Base-by-base conservation (phyloP, 441 rosid genomes). In the Pelargonium cotyledonis region DNA sequence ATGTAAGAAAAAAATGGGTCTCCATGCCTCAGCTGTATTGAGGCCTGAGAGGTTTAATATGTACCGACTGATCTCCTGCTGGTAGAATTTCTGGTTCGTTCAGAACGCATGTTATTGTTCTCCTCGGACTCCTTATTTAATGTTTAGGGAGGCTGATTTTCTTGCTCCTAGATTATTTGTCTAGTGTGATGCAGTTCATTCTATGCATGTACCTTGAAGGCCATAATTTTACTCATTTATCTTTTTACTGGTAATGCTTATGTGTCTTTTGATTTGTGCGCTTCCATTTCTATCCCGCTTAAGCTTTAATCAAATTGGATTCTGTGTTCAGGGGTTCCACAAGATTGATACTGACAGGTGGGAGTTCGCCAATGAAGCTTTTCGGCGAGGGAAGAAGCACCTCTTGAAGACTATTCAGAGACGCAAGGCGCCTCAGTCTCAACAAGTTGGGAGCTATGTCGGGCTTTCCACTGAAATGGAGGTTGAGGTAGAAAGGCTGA, bases 341-440 rank as follows among this genome's bases (percentile, higher is more conserved):
- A 94, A 94, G 84, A 81, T 86, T 47, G 89, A 88, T 78, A 77
- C 84, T 65, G 95, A 91, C 44, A 88, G 81, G 73, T 94, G 96
- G 99, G 96, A 94, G 77, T 94, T 94, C 65, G 95, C 96, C 0
- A 91, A 94, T 68, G 89, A 88, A 72, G 88, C 77, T 73, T 94
- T 94, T 75, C 86, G 74, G 70, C 80, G 82, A 75, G 99, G 96
- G 26, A 84, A 83, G 81, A 91, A 63, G 81, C 87, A 84, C 83
- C 86, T 89, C 68, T 69, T 94, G 65, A 89, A 80, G 84, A 86
- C 81, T 78, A 94, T 94, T 53, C 93, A 84, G 76, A 86, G 99
- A 75, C 96, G 99, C 46, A 86, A 78, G 71, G 67, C 88, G 2
- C 80, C 85, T 60, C 92, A 83, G 38, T 68, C 85, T 14, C 89